Conservation (phyloP, 441 rosid genomes). For the Eruca vesicaria region DNA sequence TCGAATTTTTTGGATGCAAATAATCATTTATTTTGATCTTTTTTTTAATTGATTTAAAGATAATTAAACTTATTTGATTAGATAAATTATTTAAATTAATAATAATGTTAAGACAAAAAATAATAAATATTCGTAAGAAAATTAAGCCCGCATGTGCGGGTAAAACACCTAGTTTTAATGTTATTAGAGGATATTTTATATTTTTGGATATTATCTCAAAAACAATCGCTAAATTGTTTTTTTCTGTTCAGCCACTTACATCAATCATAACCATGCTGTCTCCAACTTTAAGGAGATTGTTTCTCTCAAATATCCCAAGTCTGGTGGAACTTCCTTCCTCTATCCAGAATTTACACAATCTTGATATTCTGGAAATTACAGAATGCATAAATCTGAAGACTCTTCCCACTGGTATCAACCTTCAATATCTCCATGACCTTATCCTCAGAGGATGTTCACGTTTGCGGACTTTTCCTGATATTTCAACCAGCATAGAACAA, state of each 20-base stretch:
- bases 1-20: too few relatives aligned
- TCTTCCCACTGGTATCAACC: background rate
- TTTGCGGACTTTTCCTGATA: conserved; percentile 13
- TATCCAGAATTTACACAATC: background rate
- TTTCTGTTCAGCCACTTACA: background rate
- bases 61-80: too few relatives aligned
- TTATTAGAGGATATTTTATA: background rate
- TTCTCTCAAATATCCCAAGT: background rate
- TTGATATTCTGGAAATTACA: background rate
- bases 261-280: background rate
- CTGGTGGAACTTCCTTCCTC: background rate
- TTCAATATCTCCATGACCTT: background rate
- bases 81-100: too few relatives aligned
- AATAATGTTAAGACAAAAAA: too few relatives aligned
- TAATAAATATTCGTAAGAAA: too few relatives aligned
- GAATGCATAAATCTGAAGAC: background rate
- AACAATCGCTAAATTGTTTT: background rate
- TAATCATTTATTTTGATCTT: too few relatives aligned
- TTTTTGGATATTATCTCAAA: background rate
- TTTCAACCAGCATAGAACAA: background rate
- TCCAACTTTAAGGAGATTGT: background rate
- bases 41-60: too few relatives aligned
- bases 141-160: too few relatives aligned
- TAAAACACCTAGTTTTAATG: too few relatives aligned
- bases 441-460: background rate